phyloP scores from a whole-genome alignment of 2,329 filamentous ascomycete genomes.

The Cryphonectria radicalis region DNA sequence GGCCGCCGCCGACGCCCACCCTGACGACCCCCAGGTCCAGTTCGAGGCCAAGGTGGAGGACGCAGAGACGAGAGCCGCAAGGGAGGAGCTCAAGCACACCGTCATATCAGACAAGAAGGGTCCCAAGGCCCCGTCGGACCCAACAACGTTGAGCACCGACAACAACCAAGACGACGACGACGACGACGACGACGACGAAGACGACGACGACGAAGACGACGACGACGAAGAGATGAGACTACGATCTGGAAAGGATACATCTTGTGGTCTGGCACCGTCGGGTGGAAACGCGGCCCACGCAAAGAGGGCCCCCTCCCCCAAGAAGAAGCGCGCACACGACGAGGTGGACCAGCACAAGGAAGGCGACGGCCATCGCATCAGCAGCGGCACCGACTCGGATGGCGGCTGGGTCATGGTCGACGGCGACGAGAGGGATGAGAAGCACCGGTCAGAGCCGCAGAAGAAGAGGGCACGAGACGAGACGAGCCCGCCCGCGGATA shows the following conservation, averaged over 20 bases:
- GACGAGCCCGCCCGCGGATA: slow-evolving; percentile 28
- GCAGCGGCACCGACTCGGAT: slow-evolving; percentile 47
- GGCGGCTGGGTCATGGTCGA: slow-evolving; percentile 30
- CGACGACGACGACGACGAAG: slow-evolving; percentile 34
- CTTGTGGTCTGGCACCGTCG: slow-evolving; percentile 36
- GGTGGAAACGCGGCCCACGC: slow-evolving; percentile 46
- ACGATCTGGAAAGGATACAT: slow-evolving; percentile 36
- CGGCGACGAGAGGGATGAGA: slow-evolving; percentile 38
- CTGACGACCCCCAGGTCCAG: slow-evolving; percentile 34
- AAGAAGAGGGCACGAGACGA: slow-evolving; percentile 67
- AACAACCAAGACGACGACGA: slow-evolving; percentile 35
- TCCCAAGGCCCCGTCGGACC: slow-evolving; percentile 36
- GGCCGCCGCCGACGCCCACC: slow-evolving; percentile 37
- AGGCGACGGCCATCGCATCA: slow-evolving; percentile 43
- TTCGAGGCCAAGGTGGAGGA: slow-evolving; percentile 56
- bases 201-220: slow-evolving; percentile 30
- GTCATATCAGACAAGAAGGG: slow-evolving; percentile 59
- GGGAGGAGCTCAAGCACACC: slow-evolving; percentile 68
- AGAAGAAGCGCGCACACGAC: slow-evolving; percentile 68
- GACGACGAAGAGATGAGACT: slow-evolving; percentile 32
- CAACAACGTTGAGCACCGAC: slow-evolving; percentile 24
- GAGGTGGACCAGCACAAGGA: slow-evolving; percentile 58
- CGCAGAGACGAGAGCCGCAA: slow-evolving; percentile 65
- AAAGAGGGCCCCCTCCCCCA: slow-evolving; percentile 62
- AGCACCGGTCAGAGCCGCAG: slow-evolving; percentile 62